Evolutionary conservation across 2,329 filamentous ascomycete genomes (phyloP).

Genomic region (Apiospora hydei): DNA sequence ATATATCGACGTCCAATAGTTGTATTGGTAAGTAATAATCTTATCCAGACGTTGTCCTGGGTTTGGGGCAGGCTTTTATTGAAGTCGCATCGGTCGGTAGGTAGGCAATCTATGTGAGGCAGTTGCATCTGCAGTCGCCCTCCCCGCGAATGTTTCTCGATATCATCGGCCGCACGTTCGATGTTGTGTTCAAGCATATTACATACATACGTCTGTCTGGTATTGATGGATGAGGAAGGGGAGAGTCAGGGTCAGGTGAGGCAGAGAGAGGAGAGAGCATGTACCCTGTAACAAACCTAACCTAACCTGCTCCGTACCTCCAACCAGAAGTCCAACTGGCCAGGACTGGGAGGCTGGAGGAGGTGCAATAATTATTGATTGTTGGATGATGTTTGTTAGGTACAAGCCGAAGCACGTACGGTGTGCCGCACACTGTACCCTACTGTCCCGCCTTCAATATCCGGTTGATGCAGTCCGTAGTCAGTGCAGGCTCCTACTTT

Average conservation of each 20-base stretch:
- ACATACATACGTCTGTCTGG: no score
- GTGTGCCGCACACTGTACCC: background rate
- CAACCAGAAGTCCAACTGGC: background rate
- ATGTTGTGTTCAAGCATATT: no score
- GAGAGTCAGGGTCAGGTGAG: background rate
- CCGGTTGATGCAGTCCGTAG: constrained; percentile 4
- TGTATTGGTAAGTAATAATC: background rate
- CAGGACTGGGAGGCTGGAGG: background rate
- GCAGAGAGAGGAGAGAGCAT: background rate
- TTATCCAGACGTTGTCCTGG: background rate
- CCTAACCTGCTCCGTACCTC: background rate
- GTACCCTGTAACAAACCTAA: background rate
- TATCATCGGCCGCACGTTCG: background rate
- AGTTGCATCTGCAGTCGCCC: background rate
- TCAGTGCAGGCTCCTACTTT: constrained; percentile 8
- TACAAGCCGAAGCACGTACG: background rate
- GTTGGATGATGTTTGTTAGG: no score
- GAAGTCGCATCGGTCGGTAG: background rate
- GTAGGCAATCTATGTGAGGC: background rate
- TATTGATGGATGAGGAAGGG: background rate
- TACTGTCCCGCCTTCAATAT: constrained; percentile 7
- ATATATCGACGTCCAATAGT: background rate
- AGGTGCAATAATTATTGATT: no score
- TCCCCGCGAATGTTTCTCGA: background rate
- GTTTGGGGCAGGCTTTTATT: background rate